phyloP scores from a whole-genome alignment of 139 green algal genomes.

The Picochlorum sp. region DNA sequence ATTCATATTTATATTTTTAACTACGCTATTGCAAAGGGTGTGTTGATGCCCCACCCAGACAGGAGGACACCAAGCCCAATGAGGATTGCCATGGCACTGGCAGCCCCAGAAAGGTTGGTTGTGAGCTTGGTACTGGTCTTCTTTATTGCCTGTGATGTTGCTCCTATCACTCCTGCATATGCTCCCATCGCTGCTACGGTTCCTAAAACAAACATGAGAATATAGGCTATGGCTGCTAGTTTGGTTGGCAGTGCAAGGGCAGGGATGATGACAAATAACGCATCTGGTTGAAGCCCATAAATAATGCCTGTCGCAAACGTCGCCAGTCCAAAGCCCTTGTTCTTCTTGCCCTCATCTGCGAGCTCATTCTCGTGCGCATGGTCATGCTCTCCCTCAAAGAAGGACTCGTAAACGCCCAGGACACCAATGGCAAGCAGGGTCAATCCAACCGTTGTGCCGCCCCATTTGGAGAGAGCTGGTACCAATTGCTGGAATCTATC shows the following conservation, averaged over 20 bases:
- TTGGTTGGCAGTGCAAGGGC: slow-evolving; percentile 89
- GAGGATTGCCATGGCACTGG: slow-evolving; percentile 52
- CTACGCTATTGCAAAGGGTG: slow-evolving; percentile 27
- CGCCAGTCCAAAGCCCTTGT: slow-evolving; percentile 38
- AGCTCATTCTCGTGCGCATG: slow-evolving; percentile 2
- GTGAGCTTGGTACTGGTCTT: slow-evolving; percentile 57
- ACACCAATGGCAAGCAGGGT: slow-evolving; percentile 89
- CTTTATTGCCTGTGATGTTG: slow-evolving; percentile 56
- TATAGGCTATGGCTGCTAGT: slow-evolving; percentile 76
- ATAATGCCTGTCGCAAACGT: slow-evolving; percentile 92
- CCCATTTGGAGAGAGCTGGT: slow-evolving; percentile 64
- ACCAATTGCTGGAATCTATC: slow-evolving; percentile 54
- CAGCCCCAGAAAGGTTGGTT: slow-evolving; percentile 55
- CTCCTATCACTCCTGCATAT: slow-evolving; percentile 86
- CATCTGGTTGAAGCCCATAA: slow-evolving; percentile 94
- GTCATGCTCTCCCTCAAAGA: slow-evolving; percentile 32
- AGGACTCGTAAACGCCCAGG: slow-evolving; percentile 81
- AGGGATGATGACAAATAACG: slow-evolving; percentile 92
- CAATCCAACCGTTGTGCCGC: slow-evolving; percentile 69
- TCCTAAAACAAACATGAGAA: slow-evolving; percentile 88
- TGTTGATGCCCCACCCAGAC: slow-evolving; percentile 44
- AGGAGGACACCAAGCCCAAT: slow-evolving; percentile 61
- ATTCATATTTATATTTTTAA: slow-evolving; percentile 1
- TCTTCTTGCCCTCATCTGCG: slow-evolving; percentile 8
- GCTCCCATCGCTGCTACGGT: slow-evolving; percentile 91